Evolutionary conservation across 768 basidiomycete species (phyloP).

Genomic region (Rhodosporidiobolus sp.): DNA sequence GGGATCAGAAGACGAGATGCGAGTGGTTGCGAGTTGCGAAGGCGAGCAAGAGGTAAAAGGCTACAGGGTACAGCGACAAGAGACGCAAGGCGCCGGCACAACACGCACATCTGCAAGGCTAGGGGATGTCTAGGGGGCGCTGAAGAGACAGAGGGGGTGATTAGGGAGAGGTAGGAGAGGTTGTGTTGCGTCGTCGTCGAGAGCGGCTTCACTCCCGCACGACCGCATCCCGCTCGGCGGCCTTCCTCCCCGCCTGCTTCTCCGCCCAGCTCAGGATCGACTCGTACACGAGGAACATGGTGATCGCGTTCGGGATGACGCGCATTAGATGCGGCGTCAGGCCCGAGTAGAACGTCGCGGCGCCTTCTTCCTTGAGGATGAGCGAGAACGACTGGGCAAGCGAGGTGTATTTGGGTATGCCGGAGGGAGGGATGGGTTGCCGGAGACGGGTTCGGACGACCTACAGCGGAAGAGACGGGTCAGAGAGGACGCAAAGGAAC

Average conservation of each 20-base stretch:
- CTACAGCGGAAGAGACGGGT: constrained; percentile 51
- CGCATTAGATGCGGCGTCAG: constrained; percentile 92
- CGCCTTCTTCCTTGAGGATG: constrained; percentile 86
- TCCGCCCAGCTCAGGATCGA: constrained; percentile 55
- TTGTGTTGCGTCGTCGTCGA: too few species aligned
- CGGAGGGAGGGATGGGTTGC: constrained; percentile 75
- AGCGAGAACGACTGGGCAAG: constrained; percentile 77
- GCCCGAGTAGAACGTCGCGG: constrained; percentile 79
- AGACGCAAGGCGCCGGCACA: not conserved
- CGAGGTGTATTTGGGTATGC: constrained; percentile 70
- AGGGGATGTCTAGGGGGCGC: not conserved
- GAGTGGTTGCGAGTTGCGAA: not conserved
- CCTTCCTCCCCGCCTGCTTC: too few species aligned
- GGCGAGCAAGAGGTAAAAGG: not conserved
- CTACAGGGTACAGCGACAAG: not conserved
- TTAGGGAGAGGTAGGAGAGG: not conserved
- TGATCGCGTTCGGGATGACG: constrained; percentile 92
- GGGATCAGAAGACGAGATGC: not conserved
- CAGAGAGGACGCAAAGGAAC: not conserved
- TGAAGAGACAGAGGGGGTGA: not conserved
- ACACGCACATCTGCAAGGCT: not conserved
- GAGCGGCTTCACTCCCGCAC: not conserved
- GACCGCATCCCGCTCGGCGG: not conserved
- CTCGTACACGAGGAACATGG: constrained; percentile 97
- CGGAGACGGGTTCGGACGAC: constrained; percentile 87